These are phyloP conservation scores for Boletus subparvulus DNA, from an alignment of 768 basidiomycete species.

Conservation along the genomic window DNA sequence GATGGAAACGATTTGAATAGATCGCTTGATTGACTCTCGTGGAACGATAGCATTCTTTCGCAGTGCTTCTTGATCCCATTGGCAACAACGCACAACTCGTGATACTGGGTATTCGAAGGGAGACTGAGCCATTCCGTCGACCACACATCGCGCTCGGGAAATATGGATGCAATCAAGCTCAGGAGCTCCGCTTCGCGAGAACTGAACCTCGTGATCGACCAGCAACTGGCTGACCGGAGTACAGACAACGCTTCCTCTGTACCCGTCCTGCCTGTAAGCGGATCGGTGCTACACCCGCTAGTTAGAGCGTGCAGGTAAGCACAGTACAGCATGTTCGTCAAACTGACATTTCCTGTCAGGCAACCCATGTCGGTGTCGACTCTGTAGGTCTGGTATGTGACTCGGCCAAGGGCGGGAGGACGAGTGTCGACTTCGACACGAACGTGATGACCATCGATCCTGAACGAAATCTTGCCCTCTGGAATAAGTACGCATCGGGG, in stretches of 20 bases:
- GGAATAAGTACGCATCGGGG: slow-evolving; percentile 40
- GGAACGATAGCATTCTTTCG: slow-evolving; percentile 12
- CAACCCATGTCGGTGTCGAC: slow-evolving; percentile 18
- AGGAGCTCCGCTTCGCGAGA: too few relatives aligned
- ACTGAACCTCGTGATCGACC: too few relatives aligned
- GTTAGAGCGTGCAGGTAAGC: too few relatives aligned
- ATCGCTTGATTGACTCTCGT: neutral
- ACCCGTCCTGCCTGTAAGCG: too few relatives aligned
- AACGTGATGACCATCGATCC: slow-evolving; percentile 15
- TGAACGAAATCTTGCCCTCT: slow-evolving; percentile 27
- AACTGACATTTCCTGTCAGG: too few relatives aligned
- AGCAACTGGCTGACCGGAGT: too few relatives aligned
- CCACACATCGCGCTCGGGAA: too few relatives aligned
- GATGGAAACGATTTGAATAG: slow-evolving; percentile 2
- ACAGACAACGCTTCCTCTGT: too few relatives aligned
- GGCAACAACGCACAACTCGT: slow-evolving; percentile 24
- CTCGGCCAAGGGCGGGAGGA: neutral
- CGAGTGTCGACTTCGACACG: slow-evolving; percentile 9
- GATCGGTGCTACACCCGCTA: too few relatives aligned
- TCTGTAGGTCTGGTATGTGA: slow-evolving; percentile 30
- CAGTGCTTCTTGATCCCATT: slow-evolving; percentile 32
- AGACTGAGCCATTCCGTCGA: too few relatives aligned
- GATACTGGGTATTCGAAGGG: slow-evolving; percentile 30
- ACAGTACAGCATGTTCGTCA: too few relatives aligned
- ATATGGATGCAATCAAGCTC: too few relatives aligned